A percentile compares a stretch with the other conserved stretches of the same genome.
Conservation (phyloP, 164 flowering plant species). For the Houttuynia cordata region DNA sequence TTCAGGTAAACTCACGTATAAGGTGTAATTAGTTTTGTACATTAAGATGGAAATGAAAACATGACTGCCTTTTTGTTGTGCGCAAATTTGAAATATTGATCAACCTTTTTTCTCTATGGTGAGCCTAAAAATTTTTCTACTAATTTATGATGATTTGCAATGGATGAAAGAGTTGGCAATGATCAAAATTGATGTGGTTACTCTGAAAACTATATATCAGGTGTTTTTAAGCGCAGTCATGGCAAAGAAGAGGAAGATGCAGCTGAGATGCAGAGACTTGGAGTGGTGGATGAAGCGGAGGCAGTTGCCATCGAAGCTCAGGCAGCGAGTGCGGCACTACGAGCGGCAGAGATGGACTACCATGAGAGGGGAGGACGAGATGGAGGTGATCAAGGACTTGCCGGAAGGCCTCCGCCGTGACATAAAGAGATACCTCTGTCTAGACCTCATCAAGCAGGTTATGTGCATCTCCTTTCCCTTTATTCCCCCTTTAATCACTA, state of each 20-base stretch:
- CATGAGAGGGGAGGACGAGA: slow-evolving; percentile 91
- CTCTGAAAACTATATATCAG: slow-evolving; percentile 14
- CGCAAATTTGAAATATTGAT: no score
- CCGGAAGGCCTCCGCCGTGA: slow-evolving; percentile 89
- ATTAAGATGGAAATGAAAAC: no score
- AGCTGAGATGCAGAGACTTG: slow-evolving; percentile 69
- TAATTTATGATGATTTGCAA: no score
- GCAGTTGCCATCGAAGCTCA: slow-evolving; percentile 62
- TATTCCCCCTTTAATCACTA: no score
- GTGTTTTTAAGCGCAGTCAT: slow-evolving; percentile 80
- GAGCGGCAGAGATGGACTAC: slow-evolving; percentile 76
- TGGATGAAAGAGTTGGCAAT: background rate
- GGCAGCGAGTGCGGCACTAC: slow-evolving; percentile 75
- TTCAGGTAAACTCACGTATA: slow-evolving; percentile 41
- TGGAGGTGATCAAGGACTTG: slow-evolving; percentile 79
- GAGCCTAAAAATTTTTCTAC: no score
- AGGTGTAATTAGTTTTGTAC: no score
- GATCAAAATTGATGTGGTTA: background rate
- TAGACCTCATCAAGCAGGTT: slow-evolving; percentile 82
- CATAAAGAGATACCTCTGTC: slow-evolving; percentile 81
- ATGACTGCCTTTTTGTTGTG: no score
- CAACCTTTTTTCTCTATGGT: no score
- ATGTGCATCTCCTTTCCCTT: background rate
- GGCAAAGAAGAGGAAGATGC: slow-evolving; percentile 89
- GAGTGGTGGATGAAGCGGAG: slow-evolving; percentile 98